These are phyloP conservation scores for Rhododendron kiyosumense DNA, from an alignment of 148 eudicot species.

Conservation along the genomic window DNA sequence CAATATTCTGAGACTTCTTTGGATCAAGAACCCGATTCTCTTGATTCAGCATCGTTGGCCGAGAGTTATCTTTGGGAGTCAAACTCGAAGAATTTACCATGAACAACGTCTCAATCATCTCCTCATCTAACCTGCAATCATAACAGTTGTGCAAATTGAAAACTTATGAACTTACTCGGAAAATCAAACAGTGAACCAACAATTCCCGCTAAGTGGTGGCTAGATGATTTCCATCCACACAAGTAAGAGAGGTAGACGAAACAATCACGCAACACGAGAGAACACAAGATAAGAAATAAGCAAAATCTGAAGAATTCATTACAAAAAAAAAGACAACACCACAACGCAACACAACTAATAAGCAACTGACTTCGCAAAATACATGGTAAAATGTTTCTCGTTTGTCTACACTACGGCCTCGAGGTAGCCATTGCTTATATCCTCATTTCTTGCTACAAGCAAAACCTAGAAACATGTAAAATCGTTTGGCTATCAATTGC, in stretches of 20 bases:
- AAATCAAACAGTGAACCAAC: background rate
- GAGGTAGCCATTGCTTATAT: background rate
- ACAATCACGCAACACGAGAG: background rate
- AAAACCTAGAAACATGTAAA: background rate
- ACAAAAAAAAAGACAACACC: too few species aligned
- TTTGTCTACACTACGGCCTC: background rate
- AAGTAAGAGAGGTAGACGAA: background rate
- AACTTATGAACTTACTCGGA: background rate
- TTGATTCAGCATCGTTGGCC: conserved; percentile 30
- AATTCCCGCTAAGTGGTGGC: background rate
- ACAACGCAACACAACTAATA: background rate
- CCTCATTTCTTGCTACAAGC: background rate
- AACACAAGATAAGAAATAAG: background rate
- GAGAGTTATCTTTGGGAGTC: conserved; percentile 31
- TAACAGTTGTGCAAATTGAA: background rate
- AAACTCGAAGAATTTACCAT: conserved; percentile 38
- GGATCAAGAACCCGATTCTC: conserved; percentile 63
- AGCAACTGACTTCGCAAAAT: background rate
- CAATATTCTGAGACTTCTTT: conserved; percentile 66
- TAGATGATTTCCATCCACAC: background rate
- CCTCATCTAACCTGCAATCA: conserved; percentile 73
- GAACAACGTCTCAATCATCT: conserved; percentile 85
- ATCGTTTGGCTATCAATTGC: background rate
- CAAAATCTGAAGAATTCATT: background rate
- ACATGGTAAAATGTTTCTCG: background rate